Percentiles rank a stretch among this genome's conserved stretches.
Conservation (phyloP, 805 yeast genomes). For the Ogataea methylovora region DNA sequence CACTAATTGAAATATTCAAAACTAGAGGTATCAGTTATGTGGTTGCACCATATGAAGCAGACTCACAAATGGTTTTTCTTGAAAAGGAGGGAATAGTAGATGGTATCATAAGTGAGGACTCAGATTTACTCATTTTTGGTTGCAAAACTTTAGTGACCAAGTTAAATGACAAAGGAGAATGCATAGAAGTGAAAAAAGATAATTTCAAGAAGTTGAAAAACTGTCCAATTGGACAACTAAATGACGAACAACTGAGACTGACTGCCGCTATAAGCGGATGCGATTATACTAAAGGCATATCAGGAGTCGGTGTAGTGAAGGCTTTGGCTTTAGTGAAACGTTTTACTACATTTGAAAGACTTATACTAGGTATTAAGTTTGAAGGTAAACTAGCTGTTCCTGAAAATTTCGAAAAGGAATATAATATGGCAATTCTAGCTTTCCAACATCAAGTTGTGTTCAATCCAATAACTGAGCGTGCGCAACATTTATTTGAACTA, state of each 20-base stretch:
- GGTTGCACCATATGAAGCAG: constrained; percentile 98
- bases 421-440: constrained; percentile 62
- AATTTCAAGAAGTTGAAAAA: constrained; percentile 32
- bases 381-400: constrained; percentile 58
- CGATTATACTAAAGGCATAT: constrained; percentile 86
- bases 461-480: constrained; percentile 44
- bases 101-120: constrained; percentile 89
- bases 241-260: constrained; percentile 53
- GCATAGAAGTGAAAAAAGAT: constrained; percentile 59
- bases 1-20: constrained; percentile 68
- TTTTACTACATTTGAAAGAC: constrained; percentile 43
- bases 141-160: constrained; percentile 72
- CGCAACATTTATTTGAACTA: constrained; percentile 55
- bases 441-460: constrained; percentile 83
- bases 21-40: constrained; percentile 52
- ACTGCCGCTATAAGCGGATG: constrained; percentile 93
- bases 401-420: constrained; percentile 49
- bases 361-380: constrained; percentile 46
- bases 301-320: constrained; percentile 71
- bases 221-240: constrained; percentile 39
- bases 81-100: constrained; percentile 70
- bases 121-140: constrained; percentile 88
- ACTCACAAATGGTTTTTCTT: constrained; percentile 89
- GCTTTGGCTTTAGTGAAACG: constrained; percentile 57
- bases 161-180: constrained; percentile 59